phyloP scores from a whole-genome alignment of 2,329 filamentous ascomycete species.

The Alternaria sp. region DNA sequence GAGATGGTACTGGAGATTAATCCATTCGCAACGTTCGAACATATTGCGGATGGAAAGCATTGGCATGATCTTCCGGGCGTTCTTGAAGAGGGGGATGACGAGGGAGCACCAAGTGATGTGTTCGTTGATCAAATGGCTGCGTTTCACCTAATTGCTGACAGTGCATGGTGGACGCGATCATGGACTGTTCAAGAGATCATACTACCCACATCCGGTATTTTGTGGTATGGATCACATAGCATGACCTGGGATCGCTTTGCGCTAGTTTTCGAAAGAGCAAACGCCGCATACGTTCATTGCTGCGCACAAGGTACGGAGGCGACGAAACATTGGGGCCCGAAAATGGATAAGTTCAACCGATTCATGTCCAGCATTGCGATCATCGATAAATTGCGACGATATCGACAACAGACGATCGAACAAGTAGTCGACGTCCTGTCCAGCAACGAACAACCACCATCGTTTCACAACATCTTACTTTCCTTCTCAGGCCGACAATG shows the following conservation, averaged over 20 bases:
- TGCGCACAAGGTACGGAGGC: not conserved
- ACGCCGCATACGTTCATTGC: not conserved
- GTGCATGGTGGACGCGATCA: slow-evolving; percentile 1
- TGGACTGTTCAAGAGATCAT: slow-evolving; percentile 8
- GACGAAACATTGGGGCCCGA: not conserved
- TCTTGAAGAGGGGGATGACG: not conserved
- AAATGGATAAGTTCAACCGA: not conserved
- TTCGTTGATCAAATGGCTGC: not conserved
- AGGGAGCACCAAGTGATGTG: not conserved
- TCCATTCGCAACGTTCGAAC: not conserved
- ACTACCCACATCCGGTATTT: not conserved
- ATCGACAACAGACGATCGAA: not conserved
- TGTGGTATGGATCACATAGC: not conserved
- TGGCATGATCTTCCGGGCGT: not conserved
- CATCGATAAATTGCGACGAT: not conserved
- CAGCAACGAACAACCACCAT: too few species aligned
- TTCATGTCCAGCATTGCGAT: not conserved
- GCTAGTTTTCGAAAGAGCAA: not conserved
- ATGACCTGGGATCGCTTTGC: not conserved
- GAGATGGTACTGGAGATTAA: not conserved
- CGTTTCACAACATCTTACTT: not conserved
- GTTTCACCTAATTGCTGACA: not conserved
- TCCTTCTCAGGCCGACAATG: not conserved
- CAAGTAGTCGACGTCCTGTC: not conserved
- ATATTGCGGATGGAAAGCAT: not conserved